Conservation (phyloP, 352 stramenopile species). For the Globisporangium uncinulatum region DNA sequence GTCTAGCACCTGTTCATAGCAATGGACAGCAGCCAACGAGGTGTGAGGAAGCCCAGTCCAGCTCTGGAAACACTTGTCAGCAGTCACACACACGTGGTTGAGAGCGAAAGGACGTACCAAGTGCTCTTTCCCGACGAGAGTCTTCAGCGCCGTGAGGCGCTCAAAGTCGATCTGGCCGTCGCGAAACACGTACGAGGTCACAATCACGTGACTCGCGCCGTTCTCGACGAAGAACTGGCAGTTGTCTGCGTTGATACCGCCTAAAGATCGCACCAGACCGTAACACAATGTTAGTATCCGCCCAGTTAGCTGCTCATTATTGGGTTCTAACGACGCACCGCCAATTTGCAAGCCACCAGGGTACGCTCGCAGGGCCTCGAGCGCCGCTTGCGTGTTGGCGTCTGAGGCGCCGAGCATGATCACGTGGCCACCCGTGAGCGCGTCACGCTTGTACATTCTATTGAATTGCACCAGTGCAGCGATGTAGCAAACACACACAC, state of each 20-base stretch:
- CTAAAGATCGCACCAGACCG: slow-evolving; percentile 14
- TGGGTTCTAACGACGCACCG: slow-evolving; percentile 33
- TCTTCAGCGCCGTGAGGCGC: slow-evolving; percentile 55
- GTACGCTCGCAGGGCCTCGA: slow-evolving; percentile 86
- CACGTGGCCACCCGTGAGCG: slow-evolving; percentile 93
- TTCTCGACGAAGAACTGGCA: slow-evolving; percentile 92
- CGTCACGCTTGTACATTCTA: slow-evolving; percentile 91
- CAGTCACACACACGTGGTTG: too few species aligned
- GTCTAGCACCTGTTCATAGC: slow-evolving; percentile 82
- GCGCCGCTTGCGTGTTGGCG: slow-evolving; percentile 88
- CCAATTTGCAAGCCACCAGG: slow-evolving; percentile 94
- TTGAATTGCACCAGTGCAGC: neutral
- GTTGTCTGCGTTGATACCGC: slow-evolving; percentile 91
- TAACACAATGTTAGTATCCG: too few species aligned
- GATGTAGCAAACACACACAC: neutral
- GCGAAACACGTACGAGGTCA: slow-evolving; percentile 97
- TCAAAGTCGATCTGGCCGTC: slow-evolving; percentile 89
- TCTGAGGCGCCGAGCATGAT: slow-evolving; percentile 96
- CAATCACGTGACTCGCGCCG: slow-evolving; percentile 97
- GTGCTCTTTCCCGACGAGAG: slow-evolving; percentile 71
- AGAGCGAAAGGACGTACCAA: slow-evolving; percentile 26
- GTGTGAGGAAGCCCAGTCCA: too few species aligned
- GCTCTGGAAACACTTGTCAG: too few species aligned
- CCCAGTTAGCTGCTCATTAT: neutral
- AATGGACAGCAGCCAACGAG: neutral